Conservation (phyloP, 192 early-diverging fungal species). For the Linnemannia exigua region DNA sequence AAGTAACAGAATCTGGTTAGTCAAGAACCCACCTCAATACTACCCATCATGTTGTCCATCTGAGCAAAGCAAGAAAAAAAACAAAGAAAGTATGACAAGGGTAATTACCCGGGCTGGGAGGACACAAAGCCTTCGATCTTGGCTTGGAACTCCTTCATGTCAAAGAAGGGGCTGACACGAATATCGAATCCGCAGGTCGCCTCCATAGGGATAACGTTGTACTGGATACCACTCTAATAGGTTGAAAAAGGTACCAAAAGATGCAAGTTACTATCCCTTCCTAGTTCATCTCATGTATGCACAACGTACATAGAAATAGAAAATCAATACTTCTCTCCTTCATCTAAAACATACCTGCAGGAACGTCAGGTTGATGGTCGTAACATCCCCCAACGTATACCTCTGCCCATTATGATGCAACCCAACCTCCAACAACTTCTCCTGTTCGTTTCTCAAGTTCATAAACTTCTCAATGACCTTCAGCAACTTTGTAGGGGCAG, state of each 20-base stretch:
- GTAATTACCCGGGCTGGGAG: slow-evolving; percentile 61
- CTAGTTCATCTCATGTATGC: too few relatives aligned
- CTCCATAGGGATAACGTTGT: slow-evolving; percentile 85
- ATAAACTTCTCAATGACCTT: slow-evolving; percentile 78
- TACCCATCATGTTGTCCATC: background rate
- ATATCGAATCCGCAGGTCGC: slow-evolving; percentile 81
- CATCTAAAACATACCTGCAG: slow-evolving; percentile 58
- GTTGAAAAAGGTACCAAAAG: background rate
- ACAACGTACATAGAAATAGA: background rate
- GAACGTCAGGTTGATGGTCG: slow-evolving; percentile 84
- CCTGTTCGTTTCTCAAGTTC: slow-evolving; percentile 76
- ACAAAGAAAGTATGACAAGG: too few relatives aligned
- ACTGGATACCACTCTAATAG: slow-evolving; percentile 73
- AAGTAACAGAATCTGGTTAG: background rate
- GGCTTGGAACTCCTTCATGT: slow-evolving; percentile 73
- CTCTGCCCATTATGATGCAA: slow-evolving; percentile 64
- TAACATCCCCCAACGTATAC: slow-evolving; percentile 83
- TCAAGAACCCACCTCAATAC: slow-evolving; percentile 12
- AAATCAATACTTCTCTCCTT: background rate
- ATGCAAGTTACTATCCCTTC: background rate
- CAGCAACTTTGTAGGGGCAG: slow-evolving; percentile 77
- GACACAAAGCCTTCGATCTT: slow-evolving; percentile 59
- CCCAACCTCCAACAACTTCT: slow-evolving; percentile 65
- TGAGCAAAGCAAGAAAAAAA: too few relatives aligned
- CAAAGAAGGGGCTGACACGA: slow-evolving; percentile 77